Evolutionary conservation across 2,329 filamentous ascomycete species (phyloP), one percentile per base, ranked within the genome.

Genomic region (Fusarium dlaminii): DNA sequence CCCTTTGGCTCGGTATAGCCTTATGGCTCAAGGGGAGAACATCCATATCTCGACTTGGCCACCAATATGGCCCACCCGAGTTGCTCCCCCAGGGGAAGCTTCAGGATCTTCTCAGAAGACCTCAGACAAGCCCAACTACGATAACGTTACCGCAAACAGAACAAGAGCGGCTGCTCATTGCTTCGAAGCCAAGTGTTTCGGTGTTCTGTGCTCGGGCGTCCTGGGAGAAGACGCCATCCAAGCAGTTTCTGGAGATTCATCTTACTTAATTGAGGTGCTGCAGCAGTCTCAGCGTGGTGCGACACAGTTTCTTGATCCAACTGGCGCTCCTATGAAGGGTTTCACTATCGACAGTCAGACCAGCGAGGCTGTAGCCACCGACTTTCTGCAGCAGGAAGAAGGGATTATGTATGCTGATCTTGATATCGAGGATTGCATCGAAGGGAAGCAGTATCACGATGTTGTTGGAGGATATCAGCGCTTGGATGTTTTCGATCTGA

Each of bases 161-260:
- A 87, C 81, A 0, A 80, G 88, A 6, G 84, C 86, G 5, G 87
- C 87, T 1, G 87, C 87, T 1, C 87, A 90, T 75, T 89, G 87
- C 70, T 90, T 90, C 70, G 88, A 90, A 63, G 87, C 86, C 1
- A 90, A 90, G 70, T 87, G 84, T 48, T 90, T 89, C 52, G 88
- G 87, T 0, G 83, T 90, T 2, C 75, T 88, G 22, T 87, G 86
- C 69, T 82, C 85, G 0, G 84, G 84, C 0, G 75, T 83, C 29
- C 77, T 89, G 1, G 84, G 83, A 27, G 48, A 82, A 0, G 80
- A 84, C 22, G 82, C 82, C 0, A 81, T 87, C 6, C 78, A 84
- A 4, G 69, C 71, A 0, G 73, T 85, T 8, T 70, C 81, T 0
- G 74, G 72, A 0, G 81, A 80, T 1, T 78, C 82, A 3, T 68